Base-by-base conservation (phyloP, 164 flowering plant genomes). In the Cinnamomum chago region DNA sequence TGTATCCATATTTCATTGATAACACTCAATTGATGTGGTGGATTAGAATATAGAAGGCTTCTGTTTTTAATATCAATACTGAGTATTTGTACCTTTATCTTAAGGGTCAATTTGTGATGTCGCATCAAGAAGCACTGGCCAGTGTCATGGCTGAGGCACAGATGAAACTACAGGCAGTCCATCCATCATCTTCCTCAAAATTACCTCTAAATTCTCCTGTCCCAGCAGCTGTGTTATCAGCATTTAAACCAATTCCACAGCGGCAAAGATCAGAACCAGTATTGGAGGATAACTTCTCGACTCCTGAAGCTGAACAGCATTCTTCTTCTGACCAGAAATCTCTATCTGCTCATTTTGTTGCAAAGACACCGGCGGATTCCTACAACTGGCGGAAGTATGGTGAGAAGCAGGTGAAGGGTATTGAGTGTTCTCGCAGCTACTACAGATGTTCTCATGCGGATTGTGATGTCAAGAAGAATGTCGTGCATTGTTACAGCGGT, bases 341-440 rank as follows among this genome's bases (percentile, higher is more conserved):
- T 50, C 33, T 75, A 68, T 47, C 87, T 68, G 52, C 77, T 74
- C 69, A 69, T 75, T 80, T 75, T 65, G n/a, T 70, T 50, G 70
- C 70, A 65, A 86, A 77, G 86, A 76, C 82, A 71, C 79, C 90
- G 22, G 60, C 80, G 25, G 98, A 93, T 85, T 93, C 94, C 47
- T 93, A 84, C 79, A 90, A 90, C 66, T 93, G 98, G 98, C 85
- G 98, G 13, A 93, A 93, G 75, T 93, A 93, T 84, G 98, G 98
- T 72, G 94, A 93, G 77, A 93, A 93, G 83, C 94, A 82, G 82
- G 97, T 93, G 64, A 93, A 90, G 77, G 86, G 89, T 75, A 86
- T 89, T 67, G 82, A 87, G 73, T 88, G 92, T 78, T 88, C 89
- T 70, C 82, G 98, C 76, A 90, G 98, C 81, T 93, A 93, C 81